These are phyloP conservation scores for Tetrastigma voinierianum DNA, from an alignment of 164 flowering plant species.

Conservation along the genomic window DNA sequence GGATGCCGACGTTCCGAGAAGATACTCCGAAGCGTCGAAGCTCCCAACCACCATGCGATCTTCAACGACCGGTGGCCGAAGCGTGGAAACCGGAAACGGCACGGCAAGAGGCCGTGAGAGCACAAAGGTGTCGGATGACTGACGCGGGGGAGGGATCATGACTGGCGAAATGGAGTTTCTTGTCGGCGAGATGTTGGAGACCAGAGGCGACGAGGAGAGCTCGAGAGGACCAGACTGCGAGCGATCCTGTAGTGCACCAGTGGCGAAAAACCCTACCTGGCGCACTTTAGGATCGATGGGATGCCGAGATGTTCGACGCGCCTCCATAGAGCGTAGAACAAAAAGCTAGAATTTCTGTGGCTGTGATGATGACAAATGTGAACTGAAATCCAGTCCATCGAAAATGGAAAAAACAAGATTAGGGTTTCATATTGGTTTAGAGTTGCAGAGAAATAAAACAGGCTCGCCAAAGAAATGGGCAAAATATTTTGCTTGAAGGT, in stretches of 20 bases:
- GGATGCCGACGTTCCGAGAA: constrained; percentile 41
- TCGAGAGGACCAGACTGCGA: constrained; percentile 38
- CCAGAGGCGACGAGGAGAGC: constrained; percentile 31
- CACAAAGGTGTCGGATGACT: constrained; percentile 40
- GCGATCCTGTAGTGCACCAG: constrained; percentile 43
- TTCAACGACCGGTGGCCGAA: constrained; percentile 25
- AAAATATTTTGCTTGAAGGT: too few species aligned
- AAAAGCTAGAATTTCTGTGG: constrained; percentile 7
- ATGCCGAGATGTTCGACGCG: constrained; percentile 42
- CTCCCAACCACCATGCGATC: constrained; percentile 50
- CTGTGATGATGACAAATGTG: too few species aligned
- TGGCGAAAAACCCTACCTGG: constrained; percentile 75
- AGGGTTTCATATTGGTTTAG: too few species aligned
- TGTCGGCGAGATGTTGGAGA: constrained; percentile 39
- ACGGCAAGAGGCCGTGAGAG: constrained; percentile 29
- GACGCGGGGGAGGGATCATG: constrained; percentile 76
- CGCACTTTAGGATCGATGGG: constrained; percentile 79
- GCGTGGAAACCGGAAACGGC: constrained; percentile 28
- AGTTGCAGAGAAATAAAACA: too few species aligned
- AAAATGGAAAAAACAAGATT: too few species aligned
- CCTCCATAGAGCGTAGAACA: constrained; percentile 41
- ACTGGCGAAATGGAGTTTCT: constrained; percentile 70
- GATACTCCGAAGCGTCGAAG: constrained; percentile 55
- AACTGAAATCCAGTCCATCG: too few species aligned
- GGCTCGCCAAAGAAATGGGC: too few species aligned